phyloP scores from a whole-genome alignment of 345 rosid species.

The Eucalyptus polyanthemos region DNA sequence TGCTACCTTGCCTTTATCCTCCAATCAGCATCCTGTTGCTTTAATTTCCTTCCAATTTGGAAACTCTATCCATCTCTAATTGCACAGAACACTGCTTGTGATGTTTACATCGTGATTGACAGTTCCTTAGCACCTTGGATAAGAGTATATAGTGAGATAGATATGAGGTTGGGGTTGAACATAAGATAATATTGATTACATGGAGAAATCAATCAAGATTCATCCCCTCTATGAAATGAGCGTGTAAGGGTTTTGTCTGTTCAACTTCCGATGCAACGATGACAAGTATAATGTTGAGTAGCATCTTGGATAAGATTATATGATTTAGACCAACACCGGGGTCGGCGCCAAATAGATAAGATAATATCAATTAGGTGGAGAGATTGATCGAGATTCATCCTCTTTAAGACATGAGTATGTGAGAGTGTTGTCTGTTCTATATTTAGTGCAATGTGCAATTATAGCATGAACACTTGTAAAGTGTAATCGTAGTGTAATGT shows the following conservation, averaged over 20 bases:
- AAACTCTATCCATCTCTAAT: not conserved
- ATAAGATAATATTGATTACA: not conserved
- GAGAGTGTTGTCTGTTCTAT: not conserved
- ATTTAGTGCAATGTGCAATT: not conserved
- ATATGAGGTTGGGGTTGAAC: not conserved
- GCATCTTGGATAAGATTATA: too few species aligned
- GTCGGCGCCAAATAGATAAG: not conserved
- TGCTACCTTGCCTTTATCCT: not conserved
- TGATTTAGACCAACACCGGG: too few species aligned
- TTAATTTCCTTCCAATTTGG: not conserved
- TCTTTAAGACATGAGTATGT: not conserved
- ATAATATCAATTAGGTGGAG: not conserved
- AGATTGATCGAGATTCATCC: not conserved
- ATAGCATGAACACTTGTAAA: too few species aligned
- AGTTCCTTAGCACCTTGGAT: not conserved
- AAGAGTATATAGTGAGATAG: not conserved
- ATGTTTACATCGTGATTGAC: not conserved
- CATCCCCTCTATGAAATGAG: not conserved
- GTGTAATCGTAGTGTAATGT: not conserved
- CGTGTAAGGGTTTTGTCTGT: not conserved
- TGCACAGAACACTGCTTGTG: not conserved
- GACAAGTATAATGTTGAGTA: not conserved
- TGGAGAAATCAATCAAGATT: not conserved
- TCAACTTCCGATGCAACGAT: not conserved
- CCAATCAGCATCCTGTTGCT: not conserved